Evolutionary conservation across 164 flowering plant genomes (phyloP), one percentile per base, ranked within the genome.

Genomic region (Akebia trifoliata): DNA sequence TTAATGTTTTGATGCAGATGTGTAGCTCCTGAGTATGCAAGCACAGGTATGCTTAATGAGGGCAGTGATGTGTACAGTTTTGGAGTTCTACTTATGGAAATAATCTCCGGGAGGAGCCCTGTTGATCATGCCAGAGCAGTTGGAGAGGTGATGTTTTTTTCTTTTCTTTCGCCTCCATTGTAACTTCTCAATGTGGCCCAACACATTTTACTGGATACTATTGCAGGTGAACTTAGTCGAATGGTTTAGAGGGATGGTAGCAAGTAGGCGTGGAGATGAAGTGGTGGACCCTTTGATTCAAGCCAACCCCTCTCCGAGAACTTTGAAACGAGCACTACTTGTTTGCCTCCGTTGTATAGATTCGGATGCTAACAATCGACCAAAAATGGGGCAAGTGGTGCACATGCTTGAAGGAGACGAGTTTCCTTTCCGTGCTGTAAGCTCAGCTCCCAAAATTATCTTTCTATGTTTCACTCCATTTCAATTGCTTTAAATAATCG

Each of bases 351-450:
- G 97, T n/a, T 90, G 97, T 57, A 79, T 84, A 63, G 97, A 87
- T 64, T 46, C 71, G 68, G 95, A 90, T 73, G 80, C 79, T 56
- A 45, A 30, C 38, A 87, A 87, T 62, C 74, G 95, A 32, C 95
- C 97, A 52, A 87, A 84, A 70, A 87, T 90, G 93, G 95, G 95
- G 38, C 95, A 87, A 61, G 79, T 85, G 46, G 83, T 85, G 26
- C 95, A 87, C 61, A 90, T 90, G 97, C 95, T 87, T n/a, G 95
- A 90, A 76, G 87, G 82, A 32, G 97, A 87, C 57, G 93, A 90
- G 34, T 85, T 79, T 52, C 85, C 87, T 54, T 85, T 72, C 61
- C 92, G 85, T 24, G 9, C 81, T n/a, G 90, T 88, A 70, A 80
- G 92, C 52, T 30, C 52, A 4, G 8, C 1, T 59, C 17, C 26